phyloP scores from a whole-genome alignment of 306 rosid genomes.

The Trichosanthes truncata region DNA sequence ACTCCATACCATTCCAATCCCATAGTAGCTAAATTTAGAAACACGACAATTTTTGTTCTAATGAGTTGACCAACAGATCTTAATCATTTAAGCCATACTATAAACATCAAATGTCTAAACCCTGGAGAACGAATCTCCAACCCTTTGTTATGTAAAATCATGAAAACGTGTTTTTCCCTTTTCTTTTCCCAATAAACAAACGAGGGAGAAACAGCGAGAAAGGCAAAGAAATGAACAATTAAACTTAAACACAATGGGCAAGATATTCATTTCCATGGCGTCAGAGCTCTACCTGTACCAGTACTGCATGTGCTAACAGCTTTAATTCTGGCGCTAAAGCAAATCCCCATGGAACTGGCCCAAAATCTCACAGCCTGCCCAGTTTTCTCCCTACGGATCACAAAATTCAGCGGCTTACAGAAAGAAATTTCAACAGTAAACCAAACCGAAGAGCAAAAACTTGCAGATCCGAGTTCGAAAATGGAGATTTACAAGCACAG shows the following conservation, averaged over 20 bases:
- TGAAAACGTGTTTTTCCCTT: background rate
- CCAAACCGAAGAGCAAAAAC: background rate
- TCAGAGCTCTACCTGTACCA: slow-evolving; percentile 32
- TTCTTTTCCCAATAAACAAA: background rate
- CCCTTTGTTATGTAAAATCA: background rate
- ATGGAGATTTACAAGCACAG: background rate
- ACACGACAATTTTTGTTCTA: background rate
- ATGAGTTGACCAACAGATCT: background rate
- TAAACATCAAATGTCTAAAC: background rate
- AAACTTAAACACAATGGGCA: background rate
- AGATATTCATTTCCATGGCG: background rate
- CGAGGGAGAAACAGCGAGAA: background rate
- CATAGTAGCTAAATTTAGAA: background rate
- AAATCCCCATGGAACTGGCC: slow-evolving; percentile 31
- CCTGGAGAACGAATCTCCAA: background rate
- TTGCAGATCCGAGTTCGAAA: slow-evolving; percentile 2
- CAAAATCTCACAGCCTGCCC: slow-evolving; percentile 16
- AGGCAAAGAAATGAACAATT: background rate
- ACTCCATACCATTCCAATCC: background rate
- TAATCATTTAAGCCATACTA: background rate
- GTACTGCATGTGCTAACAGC: slow-evolving; percentile 35
- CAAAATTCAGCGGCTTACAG: background rate
- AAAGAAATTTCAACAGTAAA: background rate
- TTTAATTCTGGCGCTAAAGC: slow-evolving; percentile 43
- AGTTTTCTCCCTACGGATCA: slow-evolving; percentile 26